Base-by-base conservation (phyloP, 176 grass and related monocot species). In the Juncus inflexus region DNA sequence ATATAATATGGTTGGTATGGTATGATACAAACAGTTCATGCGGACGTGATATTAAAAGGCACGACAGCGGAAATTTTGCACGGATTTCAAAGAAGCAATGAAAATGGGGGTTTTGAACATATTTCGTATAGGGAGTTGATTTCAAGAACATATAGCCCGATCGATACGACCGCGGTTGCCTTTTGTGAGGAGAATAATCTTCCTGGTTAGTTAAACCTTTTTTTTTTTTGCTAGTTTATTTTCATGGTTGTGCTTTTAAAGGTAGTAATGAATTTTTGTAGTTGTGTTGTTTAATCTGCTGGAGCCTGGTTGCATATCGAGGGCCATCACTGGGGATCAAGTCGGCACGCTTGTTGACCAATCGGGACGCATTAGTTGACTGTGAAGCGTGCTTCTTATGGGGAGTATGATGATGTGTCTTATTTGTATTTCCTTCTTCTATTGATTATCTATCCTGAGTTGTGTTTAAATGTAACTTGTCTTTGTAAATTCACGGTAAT, bases 171-270 rank as follows among this genome's bases (percentile, higher is more conserved):
- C 50, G 86, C 95, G 60, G 62, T 99, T 78, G 91, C 86, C 12
- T 87, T 87, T 42, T 99, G 95, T n/a, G 85, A 94, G 76, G 95
- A 99, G 63, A 99, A 94, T 74, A 92, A 94, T 64, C 89, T 94
- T 78, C 95, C 95, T 55, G 95, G 95, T 99, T 75, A 74, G 74
- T 56, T 61, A 40, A 61, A 49, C 19, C 14, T 12, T 10, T 40
- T 36, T 41, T 63, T 42, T 43, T 53, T 3, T 42, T 5, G 12
- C 12, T 62, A 2, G 9, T 63, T 3, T 74, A 39, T 42, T 70
- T 36, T 67, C 19, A 57, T 60, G 19, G 58, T 42, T 36, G 7
- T 58, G 12, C 35, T 16, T 3, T 62, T n/a, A 52, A 53, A 40
- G 54, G 49, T 10, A 55, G 1, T 68, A 37, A 5, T 15, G 41